A percentile compares a stretch with the other conserved stretches of the same genome.
Evolutionary conservation across 208 protist species (phyloP).

Genomic region (Crithidia sp.): DNA sequence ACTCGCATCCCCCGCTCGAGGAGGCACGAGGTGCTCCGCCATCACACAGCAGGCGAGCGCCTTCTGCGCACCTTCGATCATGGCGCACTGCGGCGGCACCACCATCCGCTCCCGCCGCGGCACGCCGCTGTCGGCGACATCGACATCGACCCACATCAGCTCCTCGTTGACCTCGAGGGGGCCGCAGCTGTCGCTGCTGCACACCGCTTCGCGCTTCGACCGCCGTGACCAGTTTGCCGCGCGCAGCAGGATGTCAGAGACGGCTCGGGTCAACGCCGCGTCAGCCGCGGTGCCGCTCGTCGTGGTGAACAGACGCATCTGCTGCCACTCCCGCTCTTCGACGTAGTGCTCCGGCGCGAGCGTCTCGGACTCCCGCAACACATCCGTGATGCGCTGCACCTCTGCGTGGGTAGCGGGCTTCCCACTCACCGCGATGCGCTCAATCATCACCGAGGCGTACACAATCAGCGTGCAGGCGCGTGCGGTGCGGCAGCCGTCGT

Average conservation of each 20-base stretch:
- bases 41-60: constrained; percentile 47
- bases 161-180: not conserved
- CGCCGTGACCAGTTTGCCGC: constrained; percentile 11
- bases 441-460: constrained; percentile 54
- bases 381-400: constrained; percentile 41
- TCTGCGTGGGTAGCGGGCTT: constrained; percentile 33
- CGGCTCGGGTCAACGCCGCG: constrained; percentile 35
- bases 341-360: constrained; percentile 6
- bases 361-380: constrained; percentile 48
- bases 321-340: constrained; percentile 55
- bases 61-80: constrained; percentile 39
- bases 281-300: constrained; percentile 22
- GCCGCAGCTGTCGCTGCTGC: not conserved
- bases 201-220: not conserved
- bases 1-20: not conserved
- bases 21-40: constrained; percentile 27
- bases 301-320: constrained; percentile 62
- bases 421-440: constrained; percentile 35
- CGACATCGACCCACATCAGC: constrained; percentile 7
- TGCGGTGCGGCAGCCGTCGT: constrained; percentile 39
- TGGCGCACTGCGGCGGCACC: constrained; percentile 22
- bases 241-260: constrained; percentile 36
- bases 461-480: constrained; percentile 44
- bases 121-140: constrained; percentile 3
- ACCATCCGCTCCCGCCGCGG: constrained; percentile 30